These are phyloP conservation scores for Albifimbria verrucaria DNA, from an alignment of 2,329 filamentous ascomycete genomes.

Conservation along the genomic window DNA sequence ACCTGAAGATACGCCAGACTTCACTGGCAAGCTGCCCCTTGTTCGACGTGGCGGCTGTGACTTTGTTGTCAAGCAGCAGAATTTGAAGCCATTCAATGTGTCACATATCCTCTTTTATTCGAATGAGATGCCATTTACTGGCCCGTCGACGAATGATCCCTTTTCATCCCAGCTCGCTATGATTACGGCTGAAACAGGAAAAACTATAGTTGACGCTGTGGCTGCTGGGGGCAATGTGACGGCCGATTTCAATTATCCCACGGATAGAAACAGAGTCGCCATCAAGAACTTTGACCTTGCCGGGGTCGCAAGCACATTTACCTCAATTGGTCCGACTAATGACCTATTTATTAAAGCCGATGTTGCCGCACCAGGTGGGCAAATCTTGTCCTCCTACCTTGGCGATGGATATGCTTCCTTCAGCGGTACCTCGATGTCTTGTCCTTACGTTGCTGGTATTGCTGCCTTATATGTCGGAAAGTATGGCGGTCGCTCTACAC, in stretches of 20 bases:
- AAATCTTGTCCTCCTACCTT: constrained; percentile 37
- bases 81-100: constrained; percentile 20
- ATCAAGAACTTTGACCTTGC: neutral
- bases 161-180: neutral
- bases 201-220: neutral
- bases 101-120: constrained; percentile 26
- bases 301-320: constrained; percentile 19
- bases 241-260: constrained; percentile 1
- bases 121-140: neutral
- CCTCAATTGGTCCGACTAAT: constrained; percentile 39
- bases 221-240: neutral
- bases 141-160: neutral
- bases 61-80: constrained; percentile 19
- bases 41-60: constrained; percentile 26
- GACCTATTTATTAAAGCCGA: constrained; percentile 41
- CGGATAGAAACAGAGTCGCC: neutral
- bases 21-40: constrained; percentile 16
- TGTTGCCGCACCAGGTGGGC: constrained; percentile 36
- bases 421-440: constrained; percentile 19
- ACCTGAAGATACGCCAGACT: constrained; percentile 14
- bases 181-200: neutral
- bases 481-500: constrained; percentile 22
- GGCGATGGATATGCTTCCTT: constrained; percentile 30
- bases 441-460: too few relatives aligned
- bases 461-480: constrained; percentile 32